A percentile compares a stretch with the other conserved stretches of the same genome.
These are phyloP conservation scores for Musa itinerans DNA, from an alignment of 176 grass and related monocot genomes.

Conservation along the genomic window DNA sequence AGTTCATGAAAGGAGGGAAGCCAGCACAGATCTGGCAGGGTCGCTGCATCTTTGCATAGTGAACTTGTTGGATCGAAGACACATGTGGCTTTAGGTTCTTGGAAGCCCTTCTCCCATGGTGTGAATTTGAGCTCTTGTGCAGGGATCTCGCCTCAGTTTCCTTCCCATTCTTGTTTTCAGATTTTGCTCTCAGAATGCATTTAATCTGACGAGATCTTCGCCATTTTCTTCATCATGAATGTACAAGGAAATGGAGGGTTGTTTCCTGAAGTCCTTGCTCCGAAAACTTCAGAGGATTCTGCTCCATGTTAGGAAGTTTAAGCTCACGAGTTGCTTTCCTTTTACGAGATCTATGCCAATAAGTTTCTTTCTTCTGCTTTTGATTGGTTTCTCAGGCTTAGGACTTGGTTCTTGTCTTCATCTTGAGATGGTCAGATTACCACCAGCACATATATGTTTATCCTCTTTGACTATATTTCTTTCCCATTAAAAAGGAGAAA, in stretches of 20 bases:
- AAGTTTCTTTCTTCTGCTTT: not conserved
- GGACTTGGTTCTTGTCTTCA: not conserved
- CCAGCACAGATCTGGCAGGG: conserved; percentile 1
- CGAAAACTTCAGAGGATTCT: not conserved
- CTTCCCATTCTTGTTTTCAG: not conserved
- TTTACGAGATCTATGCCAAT: not conserved
- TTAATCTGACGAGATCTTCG: not conserved
- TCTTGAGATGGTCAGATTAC: not conserved
- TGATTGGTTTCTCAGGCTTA: not conserved
- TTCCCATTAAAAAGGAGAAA: not conserved
- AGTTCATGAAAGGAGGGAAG: not conserved
- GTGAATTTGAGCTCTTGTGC: not conserved
- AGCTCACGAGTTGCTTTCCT: not conserved
- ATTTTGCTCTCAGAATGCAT: not conserved
- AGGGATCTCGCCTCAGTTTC: not conserved
- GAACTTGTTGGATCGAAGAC: not conserved
- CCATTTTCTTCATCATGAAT: not conserved
- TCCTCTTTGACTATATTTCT: not conserved
- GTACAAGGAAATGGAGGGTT: not conserved
- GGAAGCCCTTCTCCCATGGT: not conserved
- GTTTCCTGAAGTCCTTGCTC: not conserved
- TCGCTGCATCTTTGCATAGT: not conserved
- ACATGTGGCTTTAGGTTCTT: not conserved
- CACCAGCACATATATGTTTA: not conserved
- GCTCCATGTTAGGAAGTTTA: not conserved